Percentiles rank a stretch among this genome's conserved stretches.
Conservation (phyloP, 306 rosid species). For the Prunus kanzakura region DNA sequence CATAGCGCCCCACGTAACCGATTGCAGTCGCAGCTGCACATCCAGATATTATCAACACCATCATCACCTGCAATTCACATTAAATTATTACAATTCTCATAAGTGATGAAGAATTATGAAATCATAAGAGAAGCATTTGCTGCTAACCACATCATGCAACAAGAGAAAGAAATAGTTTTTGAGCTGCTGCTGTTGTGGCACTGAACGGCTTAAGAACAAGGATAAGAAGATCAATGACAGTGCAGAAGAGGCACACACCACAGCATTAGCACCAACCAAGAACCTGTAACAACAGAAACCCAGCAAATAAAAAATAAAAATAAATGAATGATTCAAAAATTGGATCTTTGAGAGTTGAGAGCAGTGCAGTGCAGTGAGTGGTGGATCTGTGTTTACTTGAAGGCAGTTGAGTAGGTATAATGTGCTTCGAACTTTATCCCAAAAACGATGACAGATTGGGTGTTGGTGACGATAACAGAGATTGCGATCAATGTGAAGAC, state of each 20-base stretch:
- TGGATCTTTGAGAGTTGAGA: background rate
- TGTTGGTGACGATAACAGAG: conserved; percentile 44
- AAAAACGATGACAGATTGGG: conserved; percentile 47
- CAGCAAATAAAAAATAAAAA: background rate
- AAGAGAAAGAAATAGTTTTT: conserved; percentile 36
- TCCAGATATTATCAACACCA: conserved; percentile 51
- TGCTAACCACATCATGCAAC: conserved; percentile 50
- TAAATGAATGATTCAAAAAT: background rate
- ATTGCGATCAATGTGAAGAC: conserved; percentile 40
- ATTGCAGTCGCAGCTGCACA: conserved; percentile 68
- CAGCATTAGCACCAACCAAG: conserved; percentile 50
- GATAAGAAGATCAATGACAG: conserved; percentile 27
- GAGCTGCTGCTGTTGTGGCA: background rate
- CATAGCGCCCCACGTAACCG: conserved; percentile 59
- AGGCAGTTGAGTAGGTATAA: conserved; percentile 51
- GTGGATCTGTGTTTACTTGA: conserved; percentile 36
- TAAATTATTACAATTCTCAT: too few species aligned
- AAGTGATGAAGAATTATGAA: too few species aligned
- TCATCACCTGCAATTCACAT: conserved; percentile 37
- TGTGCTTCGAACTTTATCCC: conserved; percentile 39
- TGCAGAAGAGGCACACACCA: conserved; percentile 41
- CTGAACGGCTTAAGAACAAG: conserved; percentile 20
- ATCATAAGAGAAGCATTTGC: too few species aligned
- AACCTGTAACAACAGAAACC: conserved; percentile 33
- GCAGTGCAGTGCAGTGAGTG: too few species aligned